Conservation (phyloP, 2,329 filamentous ascomycete genomes). For the Microsporum audouinii region DNA sequence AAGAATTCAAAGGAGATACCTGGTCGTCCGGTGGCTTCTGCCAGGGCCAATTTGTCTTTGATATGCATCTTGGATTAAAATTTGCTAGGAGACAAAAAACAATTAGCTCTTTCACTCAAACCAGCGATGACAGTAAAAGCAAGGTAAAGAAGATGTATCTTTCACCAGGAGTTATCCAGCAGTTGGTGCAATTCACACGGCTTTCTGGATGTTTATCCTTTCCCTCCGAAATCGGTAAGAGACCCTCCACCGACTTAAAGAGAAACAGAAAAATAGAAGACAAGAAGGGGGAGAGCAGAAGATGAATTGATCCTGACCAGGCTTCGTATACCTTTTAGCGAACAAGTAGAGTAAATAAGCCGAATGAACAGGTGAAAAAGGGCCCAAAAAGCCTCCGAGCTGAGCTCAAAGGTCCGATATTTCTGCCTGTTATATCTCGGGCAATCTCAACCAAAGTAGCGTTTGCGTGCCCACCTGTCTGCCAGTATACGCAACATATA, state of each 20-base stretch:
- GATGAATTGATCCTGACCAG: not conserved
- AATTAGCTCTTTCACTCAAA: not conserved
- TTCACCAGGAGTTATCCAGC: not conserved
- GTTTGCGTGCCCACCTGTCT: conserved; percentile 38
- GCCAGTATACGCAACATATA: conserved; percentile 46
- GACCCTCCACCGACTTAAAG: not conserved
- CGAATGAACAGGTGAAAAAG: not conserved
- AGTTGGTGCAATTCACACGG: not conserved
- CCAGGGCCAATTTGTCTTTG: conserved; percentile 75
- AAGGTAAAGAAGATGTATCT: not conserved
- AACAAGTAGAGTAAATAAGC: not conserved
- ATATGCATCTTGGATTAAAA: conserved; percentile 67
- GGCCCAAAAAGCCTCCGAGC: not conserved
- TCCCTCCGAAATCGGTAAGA: not conserved
- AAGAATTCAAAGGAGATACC: conserved; percentile 99
- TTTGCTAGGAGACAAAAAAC: not conserved
- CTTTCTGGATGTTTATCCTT: not conserved
- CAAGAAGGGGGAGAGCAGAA: not conserved
- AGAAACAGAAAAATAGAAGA: not conserved
- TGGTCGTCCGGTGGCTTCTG: conserved; percentile 64
- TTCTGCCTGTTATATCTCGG: not conserved
- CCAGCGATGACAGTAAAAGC: not conserved
- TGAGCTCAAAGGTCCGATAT: not conserved
- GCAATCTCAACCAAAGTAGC: conserved; percentile 33
- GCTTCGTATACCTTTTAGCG: not conserved